phyloP scores from a whole-genome alignment of 2,329 filamentous ascomycete species.

The Fusarium redolens region DNA sequence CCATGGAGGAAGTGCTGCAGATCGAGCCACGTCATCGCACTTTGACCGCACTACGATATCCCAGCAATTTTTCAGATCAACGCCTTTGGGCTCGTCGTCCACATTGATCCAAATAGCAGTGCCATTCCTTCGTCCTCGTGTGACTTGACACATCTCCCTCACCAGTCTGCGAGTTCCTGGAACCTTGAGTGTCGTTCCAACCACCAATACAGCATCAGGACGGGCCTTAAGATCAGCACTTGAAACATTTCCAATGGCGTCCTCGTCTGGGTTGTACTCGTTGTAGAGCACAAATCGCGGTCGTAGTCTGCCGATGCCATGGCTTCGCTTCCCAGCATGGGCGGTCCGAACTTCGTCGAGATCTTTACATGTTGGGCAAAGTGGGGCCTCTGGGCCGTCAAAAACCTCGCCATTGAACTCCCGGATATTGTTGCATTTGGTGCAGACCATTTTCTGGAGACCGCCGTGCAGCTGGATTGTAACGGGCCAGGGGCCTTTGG shows the following conservation, averaged over 20 bases:
- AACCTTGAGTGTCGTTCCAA: slow-evolving; percentile 95
- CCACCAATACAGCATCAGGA: slow-evolving; percentile 92
- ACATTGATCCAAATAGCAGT: slow-evolving; percentile 96
- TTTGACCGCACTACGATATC: slow-evolving; percentile 89
- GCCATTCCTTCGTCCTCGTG: slow-evolving; percentile 84
- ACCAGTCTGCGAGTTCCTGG: slow-evolving; percentile 91
- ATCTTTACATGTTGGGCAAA: slow-evolving; percentile 79
- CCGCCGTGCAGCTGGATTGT: slow-evolving; percentile 95
- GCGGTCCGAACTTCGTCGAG: slow-evolving; percentile 81
- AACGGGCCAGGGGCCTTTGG: slow-evolving; percentile 90
- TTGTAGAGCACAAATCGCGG: slow-evolving; percentile 98
- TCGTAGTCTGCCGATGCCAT: slow-evolving; percentile 89
- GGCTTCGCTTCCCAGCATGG: slow-evolving; percentile 86
- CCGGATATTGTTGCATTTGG: slow-evolving; percentile 84
- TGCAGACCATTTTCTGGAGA: slow-evolving; percentile 95
- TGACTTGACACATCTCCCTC: slow-evolving; percentile 88
- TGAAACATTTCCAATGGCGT: slow-evolving; percentile 93
- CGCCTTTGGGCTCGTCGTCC: slow-evolving; percentile 82
- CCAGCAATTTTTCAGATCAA: slow-evolving; percentile 92
- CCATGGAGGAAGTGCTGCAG: slow-evolving; percentile 73
- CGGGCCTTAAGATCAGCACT: slow-evolving; percentile 85
- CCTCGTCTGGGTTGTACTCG: slow-evolving; percentile 95
- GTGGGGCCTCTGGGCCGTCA: slow-evolving; percentile 83
- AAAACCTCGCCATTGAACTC: slow-evolving; percentile 85
- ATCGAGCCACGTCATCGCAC: slow-evolving; percentile 85